Evolutionary conservation across 306 rosid genomes (phyloP), one percentile per base, ranked within the genome.

Genomic region (Albizia julibrissin): DNA sequence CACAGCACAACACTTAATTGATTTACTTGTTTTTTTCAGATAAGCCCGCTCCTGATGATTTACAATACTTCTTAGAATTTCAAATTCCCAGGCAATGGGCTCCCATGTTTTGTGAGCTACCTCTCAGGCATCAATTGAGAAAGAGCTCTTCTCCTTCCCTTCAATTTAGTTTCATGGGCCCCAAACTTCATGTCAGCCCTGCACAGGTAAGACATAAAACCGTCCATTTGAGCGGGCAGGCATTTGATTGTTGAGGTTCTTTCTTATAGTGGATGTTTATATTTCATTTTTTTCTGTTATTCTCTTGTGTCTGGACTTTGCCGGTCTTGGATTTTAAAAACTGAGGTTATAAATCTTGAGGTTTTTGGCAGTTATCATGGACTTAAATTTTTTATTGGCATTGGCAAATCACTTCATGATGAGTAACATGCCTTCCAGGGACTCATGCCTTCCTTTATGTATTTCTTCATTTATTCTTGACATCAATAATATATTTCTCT

Each of bases 31-130:
- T 73, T 75, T 72, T 58, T 78, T 43, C 87, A 95, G 99, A 95
- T 85, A 95, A 95, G 88, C 99, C 99, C 27, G 52, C 94, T 88
- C 85, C 82, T 0, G 93, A 87, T 31, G 99, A 95, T 87, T 88
- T 95, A 46, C 98, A 87, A 52, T 89, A 87, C 82, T 95, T 95
- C 87, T 89, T 95, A 89, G 99, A 95, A 92, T 95, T 93, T 82
- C 99, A 95, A 91, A 90, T 95, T 89, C 98, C 99, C 29, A 88
- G 92, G 87, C 99, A 95, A 86, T 95, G 99, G 99, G 99, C 94
- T 16, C 99, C 99, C 68, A 91, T 93, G 93, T 95, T 93, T 82
- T 88, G 97, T 16, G 98, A 95, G 85, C 90, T 95, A 70, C 98
- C 99, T 69, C 97, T 95, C 65, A 85, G 98, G 82, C 98, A 90